A percentile compares a stretch with the other conserved stretches of the same genome.
Evolutionary conservation across 495 filamentous ascomycete genomes (phyloP).

Genomic region (Physcia stellaris): DNA sequence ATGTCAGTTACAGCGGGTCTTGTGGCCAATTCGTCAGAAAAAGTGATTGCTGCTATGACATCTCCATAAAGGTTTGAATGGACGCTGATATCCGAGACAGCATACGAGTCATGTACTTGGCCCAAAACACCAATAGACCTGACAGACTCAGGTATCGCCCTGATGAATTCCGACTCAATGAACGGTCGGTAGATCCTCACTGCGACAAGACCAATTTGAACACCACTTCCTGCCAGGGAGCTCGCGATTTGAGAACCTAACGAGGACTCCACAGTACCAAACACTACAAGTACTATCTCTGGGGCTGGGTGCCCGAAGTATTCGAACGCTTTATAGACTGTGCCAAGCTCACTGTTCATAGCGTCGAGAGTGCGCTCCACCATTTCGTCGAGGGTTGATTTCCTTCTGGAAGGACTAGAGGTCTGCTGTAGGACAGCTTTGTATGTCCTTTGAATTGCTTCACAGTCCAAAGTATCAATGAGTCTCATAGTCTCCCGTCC

Average conservation of each 20-base stretch:
- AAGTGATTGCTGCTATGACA: conserved; percentile 70
- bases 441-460: conserved; percentile 56
- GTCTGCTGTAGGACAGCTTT: conserved; percentile 47
- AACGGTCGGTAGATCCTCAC: conserved; percentile 92
- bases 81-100: conserved; percentile 50
- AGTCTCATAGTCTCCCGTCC: conserved; percentile 76
- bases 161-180: conserved; percentile 82
- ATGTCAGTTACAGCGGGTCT: conserved; percentile 57
- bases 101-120: conserved; percentile 42
- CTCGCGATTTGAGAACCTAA: conserved; percentile 70
- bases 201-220: conserved; percentile 71
- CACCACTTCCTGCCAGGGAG: conserved; percentile 53
- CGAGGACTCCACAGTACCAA: conserved; percentile 81
- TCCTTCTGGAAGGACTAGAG: conserved; percentile 48
- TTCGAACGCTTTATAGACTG: conserved; percentile 83
- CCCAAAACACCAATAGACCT: conserved; percentile 57
- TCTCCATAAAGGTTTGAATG: conserved; percentile 81
- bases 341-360: conserved; percentile 88
- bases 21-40: conserved; percentile 49
- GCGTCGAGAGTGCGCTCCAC: conserved; percentile 57
- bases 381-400: conserved; percentile 59
- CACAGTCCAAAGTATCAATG: conserved; percentile 67
- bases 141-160: conserved; percentile 58
- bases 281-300: conserved; percentile 72
- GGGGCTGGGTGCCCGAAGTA: conserved; percentile 76